Conservation (phyloP, 2,329 filamentous ascomycete species). For the Biscogniauxia sp. region DNA sequence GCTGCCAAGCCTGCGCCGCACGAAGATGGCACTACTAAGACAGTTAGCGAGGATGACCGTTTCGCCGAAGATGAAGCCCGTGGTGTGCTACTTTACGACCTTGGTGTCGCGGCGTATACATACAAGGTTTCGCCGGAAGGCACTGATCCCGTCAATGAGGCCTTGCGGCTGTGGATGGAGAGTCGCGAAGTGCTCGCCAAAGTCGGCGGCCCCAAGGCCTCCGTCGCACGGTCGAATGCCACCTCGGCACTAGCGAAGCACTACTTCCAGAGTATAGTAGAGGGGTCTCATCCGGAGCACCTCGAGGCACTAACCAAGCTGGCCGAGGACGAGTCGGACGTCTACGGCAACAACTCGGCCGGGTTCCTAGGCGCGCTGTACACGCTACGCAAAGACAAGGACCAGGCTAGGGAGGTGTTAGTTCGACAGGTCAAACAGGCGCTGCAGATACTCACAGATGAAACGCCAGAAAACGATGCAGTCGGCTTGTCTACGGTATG, state of each 20-base stretch:
- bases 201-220: conserved; percentile 19
- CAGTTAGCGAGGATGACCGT: conserved; percentile 1
- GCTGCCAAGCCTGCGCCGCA: conserved; percentile 1
- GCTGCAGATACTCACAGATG: conserved; percentile 14
- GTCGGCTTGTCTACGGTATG: conserved; percentile 5
- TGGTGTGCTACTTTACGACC: conserved; percentile 20
- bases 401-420: conserved; percentile 11
- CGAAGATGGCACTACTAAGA: not conserved
- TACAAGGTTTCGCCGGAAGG: conserved; percentile 16
- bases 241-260: conserved; percentile 17
- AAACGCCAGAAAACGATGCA: conserved; percentile 15
- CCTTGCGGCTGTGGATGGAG: conserved; percentile 19
- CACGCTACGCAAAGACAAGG: conserved; percentile 10
- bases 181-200: conserved; percentile 14
- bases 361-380: conserved; percentile 17
- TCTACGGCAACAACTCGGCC: conserved; percentile 2
- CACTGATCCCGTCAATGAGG: conserved; percentile 14
- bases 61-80: conserved; percentile 14
- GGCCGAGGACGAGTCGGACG: conserved; percentile 6
- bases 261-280: conserved; percentile 23
- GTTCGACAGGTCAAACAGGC: conserved; percentile 5
- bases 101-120: conserved; percentile 15
- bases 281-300: conserved; percentile 8
- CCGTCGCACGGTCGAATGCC: conserved; percentile 2
- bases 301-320: conserved; percentile 12